Base-by-base conservation (phyloP, 1,139 yeast species). In the Saccharomycopsis crataegensis region DNA sequence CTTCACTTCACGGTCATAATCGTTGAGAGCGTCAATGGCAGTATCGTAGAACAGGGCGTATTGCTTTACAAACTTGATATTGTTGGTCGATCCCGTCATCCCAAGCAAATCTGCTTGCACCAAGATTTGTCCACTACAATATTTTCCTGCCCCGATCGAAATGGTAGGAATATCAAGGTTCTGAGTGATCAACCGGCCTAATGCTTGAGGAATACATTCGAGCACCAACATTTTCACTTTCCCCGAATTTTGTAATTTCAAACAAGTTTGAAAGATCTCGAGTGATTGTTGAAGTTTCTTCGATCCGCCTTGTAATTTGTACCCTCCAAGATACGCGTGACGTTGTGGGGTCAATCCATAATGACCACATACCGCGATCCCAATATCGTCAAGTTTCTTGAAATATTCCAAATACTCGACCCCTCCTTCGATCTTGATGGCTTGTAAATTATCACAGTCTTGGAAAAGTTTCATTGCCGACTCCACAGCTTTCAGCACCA, bases 71-170 rank as follows among this genome's bases (percentile, higher is more conserved):
- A 93, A 91, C 65, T 85, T 86, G 1, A 96, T 90, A 16, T 69
- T 64, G 48, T 73, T 77, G 1, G 71, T 70, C 28, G 82, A 81
- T 50, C 79, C 77, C 31, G 74, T 76, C 86, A 83, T 79, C 0
- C 96, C 96, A 45, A 93, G 71, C 71, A 87, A 65, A 65, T 93
- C 99, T 1, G 90, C 79, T 65, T 86, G 82, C 0, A 93, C 99
- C 50, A 93, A 74, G 1, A 93, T 96, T 66, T 93, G 98, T 0
- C 96, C 98, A 40, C 89, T 81, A 14, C 93, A 84, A 11, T 70
- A 70, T 17, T 83, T 81, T 0, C 99, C 98, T 0, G 98, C 97
- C 6, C 99, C 99, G 52, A 93, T 93, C 6, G 99, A 98, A 59
- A 93, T 90, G 1, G 95, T 88, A 0, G 99, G 98, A 1, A 91